Conservation (phyloP, 225 moss, liverwort and hornwort species). For the Antitrichia curtipendula region DNA sequence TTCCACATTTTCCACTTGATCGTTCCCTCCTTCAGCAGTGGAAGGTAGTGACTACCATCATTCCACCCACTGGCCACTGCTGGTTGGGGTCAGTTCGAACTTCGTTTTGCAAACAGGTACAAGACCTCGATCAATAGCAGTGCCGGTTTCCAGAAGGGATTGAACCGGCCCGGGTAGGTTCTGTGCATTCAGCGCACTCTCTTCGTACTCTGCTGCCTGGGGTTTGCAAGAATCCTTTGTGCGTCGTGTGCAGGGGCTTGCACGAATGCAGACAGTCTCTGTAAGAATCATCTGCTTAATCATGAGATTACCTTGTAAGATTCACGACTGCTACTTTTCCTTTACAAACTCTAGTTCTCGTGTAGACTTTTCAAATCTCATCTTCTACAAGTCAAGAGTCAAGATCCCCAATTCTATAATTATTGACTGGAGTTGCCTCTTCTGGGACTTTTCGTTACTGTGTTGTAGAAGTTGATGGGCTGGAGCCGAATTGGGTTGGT, state of each 20-base stretch:
- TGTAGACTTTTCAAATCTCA: neutral
- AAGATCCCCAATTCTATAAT: neutral
- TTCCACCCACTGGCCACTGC: neutral
- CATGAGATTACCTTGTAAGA: neutral
- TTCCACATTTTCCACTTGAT: constrained; percentile 83
- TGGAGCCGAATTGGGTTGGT: neutral
- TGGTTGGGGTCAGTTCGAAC: neutral
- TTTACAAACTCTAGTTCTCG: neutral
- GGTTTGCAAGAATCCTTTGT: neutral
- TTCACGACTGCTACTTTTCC: neutral
- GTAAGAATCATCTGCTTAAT: neutral
- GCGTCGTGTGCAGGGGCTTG: neutral
- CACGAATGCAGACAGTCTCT: neutral
- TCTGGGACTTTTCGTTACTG: neutral
- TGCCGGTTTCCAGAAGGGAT: neutral
- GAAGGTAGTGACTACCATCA: neutral
- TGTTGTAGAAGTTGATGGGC: neutral
- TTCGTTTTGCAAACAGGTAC: neutral
- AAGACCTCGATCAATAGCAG: neutral
- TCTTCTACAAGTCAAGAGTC: neutral
- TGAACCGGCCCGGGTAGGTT: neutral
- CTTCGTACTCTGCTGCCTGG: neutral
- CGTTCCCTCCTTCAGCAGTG: constrained; percentile 41
- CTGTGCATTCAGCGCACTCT: neutral
- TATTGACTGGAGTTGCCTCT: neutral